phyloP scores from a whole-genome alignment of 139 green algal species.

The Parachlorella kessleri region DNA sequence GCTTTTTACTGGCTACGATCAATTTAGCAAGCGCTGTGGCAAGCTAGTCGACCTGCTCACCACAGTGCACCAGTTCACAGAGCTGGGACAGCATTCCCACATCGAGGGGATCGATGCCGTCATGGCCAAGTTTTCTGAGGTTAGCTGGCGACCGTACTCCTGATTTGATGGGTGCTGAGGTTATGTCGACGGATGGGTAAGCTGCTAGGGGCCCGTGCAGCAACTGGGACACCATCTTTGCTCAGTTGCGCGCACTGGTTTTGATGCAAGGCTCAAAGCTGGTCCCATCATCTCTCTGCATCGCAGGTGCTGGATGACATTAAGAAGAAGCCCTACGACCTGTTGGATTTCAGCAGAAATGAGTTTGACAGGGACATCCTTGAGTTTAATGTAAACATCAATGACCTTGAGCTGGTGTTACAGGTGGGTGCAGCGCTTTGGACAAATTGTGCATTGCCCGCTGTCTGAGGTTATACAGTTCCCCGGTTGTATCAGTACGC shows the following conservation, averaged over 20 bases:
- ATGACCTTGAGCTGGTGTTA: slow-evolving; percentile 89
- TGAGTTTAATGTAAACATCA: slow-evolving; percentile 96
- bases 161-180: too few species aligned
- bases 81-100: slow-evolving; percentile 86
- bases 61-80: slow-evolving; percentile 89
- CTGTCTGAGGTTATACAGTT: too few species aligned
- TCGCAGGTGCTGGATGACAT: slow-evolving; percentile 74
- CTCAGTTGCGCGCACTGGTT: too few species aligned
- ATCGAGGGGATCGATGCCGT: slow-evolving; percentile 83
- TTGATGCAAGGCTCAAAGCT: neutral
- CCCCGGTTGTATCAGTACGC: too few species aligned
- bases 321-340: slow-evolving; percentile 89
- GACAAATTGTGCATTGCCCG: too few species aligned
- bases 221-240: neutral
- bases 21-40: slow-evolving; percentile 87
- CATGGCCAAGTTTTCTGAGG: slow-evolving; percentile 80
- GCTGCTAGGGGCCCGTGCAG: neutral
- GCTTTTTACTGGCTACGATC: slow-evolving; percentile 59
- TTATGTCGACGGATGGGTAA: too few species aligned
- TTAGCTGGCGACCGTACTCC: too few species aligned
- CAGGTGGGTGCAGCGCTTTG: too few species aligned
- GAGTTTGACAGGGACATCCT: slow-evolving; percentile 92
- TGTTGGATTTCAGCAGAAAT: slow-evolving; percentile 85
- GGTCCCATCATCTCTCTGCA: neutral
- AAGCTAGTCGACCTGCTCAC: slow-evolving; percentile 92